A percentile compares a stretch with the other conserved stretches of the same genome.
These are phyloP conservation scores for Candida sp. DNA, from an alignment of 1,139 yeast genomes.

Conservation along the genomic window DNA sequence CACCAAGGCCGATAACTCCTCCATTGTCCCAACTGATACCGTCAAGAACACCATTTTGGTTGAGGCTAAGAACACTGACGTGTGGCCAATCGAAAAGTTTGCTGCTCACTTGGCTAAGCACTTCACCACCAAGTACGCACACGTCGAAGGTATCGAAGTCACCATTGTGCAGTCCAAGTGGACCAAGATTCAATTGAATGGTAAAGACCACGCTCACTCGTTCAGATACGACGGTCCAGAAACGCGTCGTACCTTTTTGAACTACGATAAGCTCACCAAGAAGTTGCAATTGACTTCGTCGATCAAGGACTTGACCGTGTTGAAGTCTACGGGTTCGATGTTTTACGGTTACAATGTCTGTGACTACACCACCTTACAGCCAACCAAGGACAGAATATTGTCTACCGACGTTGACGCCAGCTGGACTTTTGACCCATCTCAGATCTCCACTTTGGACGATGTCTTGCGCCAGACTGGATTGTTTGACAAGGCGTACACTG, in stretches of 20 bases:
- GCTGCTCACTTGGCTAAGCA: conserved; percentile 87
- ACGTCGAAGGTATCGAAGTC: conserved; percentile 74
- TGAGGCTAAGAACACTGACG: conserved; percentile 80
- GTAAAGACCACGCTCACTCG: conserved; percentile 80
- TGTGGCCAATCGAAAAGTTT: conserved; percentile 90
- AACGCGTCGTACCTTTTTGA: conserved; percentile 63
- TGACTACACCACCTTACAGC: conserved; percentile 86
- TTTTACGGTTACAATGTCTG: conserved; percentile 86
- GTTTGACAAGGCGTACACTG: conserved; percentile 63
- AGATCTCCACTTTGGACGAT: conserved; percentile 51
- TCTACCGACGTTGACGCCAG: conserved; percentile 85
- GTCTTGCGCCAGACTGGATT: conserved; percentile 58
- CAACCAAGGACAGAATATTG: conserved; percentile 81
- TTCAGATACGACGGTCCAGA: conserved; percentile 87
- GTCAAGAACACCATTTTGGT: conserved; percentile 87
- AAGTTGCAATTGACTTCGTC: conserved; percentile 67
- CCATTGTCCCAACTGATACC: conserved; percentile 95
- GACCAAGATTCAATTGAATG: conserved; percentile 69
- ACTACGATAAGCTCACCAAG: conserved; percentile 50
- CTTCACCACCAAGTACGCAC: conserved; percentile 74
- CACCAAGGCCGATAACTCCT: conserved; percentile 84
- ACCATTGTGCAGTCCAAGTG: conserved; percentile 74
- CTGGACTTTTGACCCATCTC: conserved; percentile 67
- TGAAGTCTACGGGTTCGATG: conserved; percentile 95
- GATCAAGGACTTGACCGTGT: conserved; percentile 81